Base-by-base conservation (phyloP, 1,284 basidiomycete genomes). In the Ustilago tritici region DNA sequence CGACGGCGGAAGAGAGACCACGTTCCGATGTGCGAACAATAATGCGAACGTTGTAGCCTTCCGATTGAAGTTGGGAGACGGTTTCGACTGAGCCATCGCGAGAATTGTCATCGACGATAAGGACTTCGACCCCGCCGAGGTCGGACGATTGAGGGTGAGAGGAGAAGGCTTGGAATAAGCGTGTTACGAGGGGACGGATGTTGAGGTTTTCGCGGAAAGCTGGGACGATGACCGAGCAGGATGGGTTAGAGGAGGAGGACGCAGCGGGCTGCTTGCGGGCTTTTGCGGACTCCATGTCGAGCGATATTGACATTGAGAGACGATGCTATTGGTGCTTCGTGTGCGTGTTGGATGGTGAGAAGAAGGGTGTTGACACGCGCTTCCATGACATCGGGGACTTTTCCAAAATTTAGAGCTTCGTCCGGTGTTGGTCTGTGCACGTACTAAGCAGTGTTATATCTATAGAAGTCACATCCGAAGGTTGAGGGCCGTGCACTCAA, bases 31-130 rank as follows among this genome's bases (percentile, higher is more conserved):
- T 88, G n/a, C 88, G 81, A 12, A 88, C 87, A 54, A 88, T 78
- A 61, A 89, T 85, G 65, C 87, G 86, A 47, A 88, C 88, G 55
- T 88, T 88, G 83, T 87, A 88, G 6, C 88, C 88, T 38, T 82
- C 78, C 32, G 78, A 75, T 38, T 63, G 65, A 9, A 78, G 68
- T 0, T 23, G 4, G 0, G 53, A 31, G 28, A 75, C 68, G n/a
- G 71, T 75, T 34, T 78, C 65, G 4, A 67, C 71, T 9, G 56
- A 61, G 4, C 76, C 76, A 61, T 78, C 76, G 54, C 63, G 58
- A 10, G 76, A 78, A 54, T 78, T 78, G 58, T 78, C 76, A 43
- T 78, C 76, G 4, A 78, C 76, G 15, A 78, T 68, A 36, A 78
- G 54, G 28, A 78, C 69, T 54, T 78, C 76, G 19, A 54, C 55